These are phyloP conservation scores for Sicyos baderoa DNA, from an alignment of 306 rosid genomes.

Conservation along the genomic window DNA sequence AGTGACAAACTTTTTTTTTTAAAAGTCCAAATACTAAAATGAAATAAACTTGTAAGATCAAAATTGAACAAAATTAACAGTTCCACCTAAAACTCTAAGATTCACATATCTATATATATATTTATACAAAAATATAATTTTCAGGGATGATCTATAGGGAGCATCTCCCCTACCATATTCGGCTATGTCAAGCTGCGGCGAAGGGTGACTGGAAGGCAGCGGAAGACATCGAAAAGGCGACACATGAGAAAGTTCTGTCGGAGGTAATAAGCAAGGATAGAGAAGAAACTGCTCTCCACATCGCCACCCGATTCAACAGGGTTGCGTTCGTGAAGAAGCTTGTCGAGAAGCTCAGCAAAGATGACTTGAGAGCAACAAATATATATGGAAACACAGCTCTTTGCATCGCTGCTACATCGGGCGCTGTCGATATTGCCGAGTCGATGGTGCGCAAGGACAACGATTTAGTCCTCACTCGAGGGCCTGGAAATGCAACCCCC, in stretches of 20 bases:
- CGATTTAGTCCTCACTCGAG: not conserved
- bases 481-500: not conserved
- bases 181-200: not conserved
- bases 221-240: too few species aligned
- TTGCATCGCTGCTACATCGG: not conserved
- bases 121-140: too few species aligned
- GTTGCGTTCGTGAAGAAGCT: not conserved
- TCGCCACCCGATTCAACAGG: not conserved
- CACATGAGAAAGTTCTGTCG: not conserved
- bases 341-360: not conserved
- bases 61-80: too few species aligned
- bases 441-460: not conserved
- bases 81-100: too few species aligned
- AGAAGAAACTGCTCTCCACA: not conserved
- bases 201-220: not conserved
- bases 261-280: not conserved
- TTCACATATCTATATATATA: too few species aligned
- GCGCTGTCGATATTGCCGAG: not conserved
- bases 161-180: too few species aligned
- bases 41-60: too few species aligned
- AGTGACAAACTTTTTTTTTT: too few species aligned
- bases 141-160: too few species aligned
- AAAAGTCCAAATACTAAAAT: too few species aligned
- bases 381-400: constrained; percentile 9
- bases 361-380: not conserved